Conservation (phyloP, 2,329 filamentous ascomycete genomes). For the Paecilomyces fulvus region DNA sequence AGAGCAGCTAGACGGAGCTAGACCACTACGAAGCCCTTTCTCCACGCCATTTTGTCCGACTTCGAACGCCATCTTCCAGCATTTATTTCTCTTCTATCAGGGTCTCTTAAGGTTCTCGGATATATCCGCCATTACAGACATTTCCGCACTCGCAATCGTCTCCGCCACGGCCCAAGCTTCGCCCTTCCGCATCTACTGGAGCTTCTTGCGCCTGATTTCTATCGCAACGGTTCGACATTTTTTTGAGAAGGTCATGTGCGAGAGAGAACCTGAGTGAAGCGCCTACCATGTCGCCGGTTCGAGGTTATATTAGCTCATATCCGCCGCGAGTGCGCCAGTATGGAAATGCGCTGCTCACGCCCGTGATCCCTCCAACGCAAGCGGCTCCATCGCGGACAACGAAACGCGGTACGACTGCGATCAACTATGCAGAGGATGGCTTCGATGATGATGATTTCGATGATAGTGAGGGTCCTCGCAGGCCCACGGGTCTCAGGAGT, state of each 20-base stretch:
- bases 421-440: slow-evolving; percentile 96
- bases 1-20: not conserved
- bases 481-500: slow-evolving; percentile 74
- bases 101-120: not conserved
- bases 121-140: not conserved
- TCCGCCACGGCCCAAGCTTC: not conserved
- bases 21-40: not conserved
- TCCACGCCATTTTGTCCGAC: not conserved
- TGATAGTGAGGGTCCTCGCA: slow-evolving; percentile 58
- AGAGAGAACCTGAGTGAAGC: slow-evolving; percentile 17
- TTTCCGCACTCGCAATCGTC: not conserved
- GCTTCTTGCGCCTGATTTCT: not conserved
- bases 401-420: slow-evolving; percentile 89
- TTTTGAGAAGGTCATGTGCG: slow-evolving; percentile 27
- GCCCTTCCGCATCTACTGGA: not conserved
- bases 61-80: not conserved
- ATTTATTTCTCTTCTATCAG: not conserved
- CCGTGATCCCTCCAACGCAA: slow-evolving; percentile 64
- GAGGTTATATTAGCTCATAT: slow-evolving; percentile 86
- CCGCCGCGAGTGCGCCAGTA: slow-evolving; percentile 83
- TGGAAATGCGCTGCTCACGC: slow-evolving; percentile 83
- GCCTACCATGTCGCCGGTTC: slow-evolving; percentile 52
- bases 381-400: slow-evolving; percentile 72
- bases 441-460: slow-evolving; percentile 65
- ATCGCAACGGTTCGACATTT: not conserved